Evolutionary conservation across 352 stramenopile genomes (phyloP).

Genomic region (Aphanomyces euteiches): DNA sequence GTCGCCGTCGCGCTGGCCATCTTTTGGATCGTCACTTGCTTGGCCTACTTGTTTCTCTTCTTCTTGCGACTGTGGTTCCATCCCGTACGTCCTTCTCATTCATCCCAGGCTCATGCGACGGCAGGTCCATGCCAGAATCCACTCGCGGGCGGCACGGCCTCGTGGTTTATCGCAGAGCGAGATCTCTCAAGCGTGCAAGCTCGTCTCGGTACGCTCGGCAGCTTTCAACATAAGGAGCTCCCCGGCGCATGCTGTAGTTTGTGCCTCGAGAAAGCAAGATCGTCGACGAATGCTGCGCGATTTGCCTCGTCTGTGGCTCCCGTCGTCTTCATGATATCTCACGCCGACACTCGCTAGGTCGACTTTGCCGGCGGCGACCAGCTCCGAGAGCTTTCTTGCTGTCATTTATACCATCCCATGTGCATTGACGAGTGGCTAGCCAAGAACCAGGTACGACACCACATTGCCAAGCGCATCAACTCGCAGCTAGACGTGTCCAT

Average conservation of each 20-base stretch:
- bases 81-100: background rate
- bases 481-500: too few species aligned
- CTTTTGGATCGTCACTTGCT: background rate
- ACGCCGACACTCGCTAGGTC: constrained; percentile 5
- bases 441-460: constrained; percentile 17
- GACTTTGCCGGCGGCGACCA: background rate
- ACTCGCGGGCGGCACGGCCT: too few species aligned
- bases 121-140: background rate
- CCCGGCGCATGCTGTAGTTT: background rate
- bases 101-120: background rate
- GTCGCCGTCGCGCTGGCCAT: background rate
- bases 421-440: constrained; percentile 26
- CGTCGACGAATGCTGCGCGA: background rate
- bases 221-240: too few species aligned
- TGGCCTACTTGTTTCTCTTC: background rate
- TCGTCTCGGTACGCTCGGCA: background rate
- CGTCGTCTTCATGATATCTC: background rate
- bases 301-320: background rate
- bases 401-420: background rate
- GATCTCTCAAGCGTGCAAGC: background rate
- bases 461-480: too few species aligned
- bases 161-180: background rate
- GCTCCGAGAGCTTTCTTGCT: constrained; percentile 3
- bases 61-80: background rate
- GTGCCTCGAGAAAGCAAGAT: background rate